These are phyloP conservation scores for Termitomyces titanicus DNA, from an alignment of 768 basidiomycete species.

Conservation along the genomic window DNA sequence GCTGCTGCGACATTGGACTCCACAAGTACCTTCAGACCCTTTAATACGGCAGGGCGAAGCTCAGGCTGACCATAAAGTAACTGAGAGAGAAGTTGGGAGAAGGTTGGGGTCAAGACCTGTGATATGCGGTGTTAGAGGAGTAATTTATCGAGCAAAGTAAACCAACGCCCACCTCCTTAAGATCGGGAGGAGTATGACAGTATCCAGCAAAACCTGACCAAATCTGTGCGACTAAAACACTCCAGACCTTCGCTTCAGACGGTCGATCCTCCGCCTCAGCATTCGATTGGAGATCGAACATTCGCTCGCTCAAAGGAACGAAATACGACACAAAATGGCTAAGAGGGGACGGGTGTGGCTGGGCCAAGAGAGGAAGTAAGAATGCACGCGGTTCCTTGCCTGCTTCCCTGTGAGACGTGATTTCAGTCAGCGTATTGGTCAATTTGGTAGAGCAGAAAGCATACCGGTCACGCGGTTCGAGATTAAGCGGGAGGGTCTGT, in stretches of 20 bases:
- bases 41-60: slow-evolving; percentile 79
- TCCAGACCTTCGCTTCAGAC: slow-evolving; percentile 94
- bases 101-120: slow-evolving; percentile 59
- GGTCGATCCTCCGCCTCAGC: slow-evolving; percentile 70
- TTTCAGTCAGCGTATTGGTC: not conserved
- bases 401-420: slow-evolving; percentile 46
- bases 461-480: slow-evolving; percentile 78
- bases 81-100: slow-evolving; percentile 84
- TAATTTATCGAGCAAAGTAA: not conserved
- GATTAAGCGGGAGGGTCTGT: slow-evolving; percentile 73
- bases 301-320: slow-evolving; percentile 88
- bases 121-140: not conserved
- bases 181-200: slow-evolving; percentile 76
- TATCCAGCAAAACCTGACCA: slow-evolving; percentile 93
- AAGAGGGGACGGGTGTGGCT: slow-evolving; percentile 78
- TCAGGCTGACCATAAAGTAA: slow-evolving; percentile 87
- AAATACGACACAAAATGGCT: slow-evolving; percentile 87
- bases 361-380: slow-evolving; percentile 81
- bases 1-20: slow-evolving; percentile 69
- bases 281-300: slow-evolving; percentile 85
- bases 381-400: slow-evolving; percentile 85
- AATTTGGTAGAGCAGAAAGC: slow-evolving; percentile 20
- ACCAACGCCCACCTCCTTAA: slow-evolving; percentile 53
- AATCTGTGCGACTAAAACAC: slow-evolving; percentile 86
- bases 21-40: slow-evolving; percentile 75